A percentile compares a stretch with the other conserved stretches of the same genome.
Conservation (phyloP, 495 filamentous ascomycete genomes). For the Alectoria sarmentosa region DNA sequence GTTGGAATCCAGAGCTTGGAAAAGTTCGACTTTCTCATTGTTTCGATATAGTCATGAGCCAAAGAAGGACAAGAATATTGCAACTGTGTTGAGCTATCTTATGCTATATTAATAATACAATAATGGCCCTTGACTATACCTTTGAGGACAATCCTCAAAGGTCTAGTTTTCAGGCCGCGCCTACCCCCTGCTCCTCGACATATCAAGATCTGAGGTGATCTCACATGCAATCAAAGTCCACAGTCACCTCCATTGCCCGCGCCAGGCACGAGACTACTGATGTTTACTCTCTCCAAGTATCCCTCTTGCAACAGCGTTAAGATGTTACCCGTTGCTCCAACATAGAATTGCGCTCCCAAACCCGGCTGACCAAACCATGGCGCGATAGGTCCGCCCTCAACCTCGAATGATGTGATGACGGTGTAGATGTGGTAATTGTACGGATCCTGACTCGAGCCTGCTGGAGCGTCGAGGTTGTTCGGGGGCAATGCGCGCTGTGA, state of each 20-base stretch:
- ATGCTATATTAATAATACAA: no score
- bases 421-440: slow-evolving; percentile 52
- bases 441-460: slow-evolving; percentile 33
- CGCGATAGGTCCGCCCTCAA: slow-evolving; percentile 44
- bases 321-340: slow-evolving; percentile 19
- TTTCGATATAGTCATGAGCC: no score
- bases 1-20: no score
- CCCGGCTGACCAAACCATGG: slow-evolving; percentile 55
- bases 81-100: no score
- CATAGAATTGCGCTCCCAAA: slow-evolving; percentile 43
- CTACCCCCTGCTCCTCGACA: no score
- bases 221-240: slow-evolving; percentile 5
- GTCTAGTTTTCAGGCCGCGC: no score
- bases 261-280: slow-evolving; percentile 7
- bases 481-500: slow-evolving; percentile 48
- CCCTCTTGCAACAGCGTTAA: slow-evolving; percentile 7
- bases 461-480: slow-evolving; percentile 37
- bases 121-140: no score
- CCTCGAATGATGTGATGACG: slow-evolving; percentile 38
- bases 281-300: slow-evolving; percentile 14
- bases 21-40: no score
- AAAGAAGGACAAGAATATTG: no score
- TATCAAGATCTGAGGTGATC: no score
- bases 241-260: slow-evolving; percentile 10
- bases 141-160: no score